Evolutionary conservation across 2,329 filamentous ascomycete species (phyloP).

Genomic region (Emergomyces pasteurianus): DNA sequence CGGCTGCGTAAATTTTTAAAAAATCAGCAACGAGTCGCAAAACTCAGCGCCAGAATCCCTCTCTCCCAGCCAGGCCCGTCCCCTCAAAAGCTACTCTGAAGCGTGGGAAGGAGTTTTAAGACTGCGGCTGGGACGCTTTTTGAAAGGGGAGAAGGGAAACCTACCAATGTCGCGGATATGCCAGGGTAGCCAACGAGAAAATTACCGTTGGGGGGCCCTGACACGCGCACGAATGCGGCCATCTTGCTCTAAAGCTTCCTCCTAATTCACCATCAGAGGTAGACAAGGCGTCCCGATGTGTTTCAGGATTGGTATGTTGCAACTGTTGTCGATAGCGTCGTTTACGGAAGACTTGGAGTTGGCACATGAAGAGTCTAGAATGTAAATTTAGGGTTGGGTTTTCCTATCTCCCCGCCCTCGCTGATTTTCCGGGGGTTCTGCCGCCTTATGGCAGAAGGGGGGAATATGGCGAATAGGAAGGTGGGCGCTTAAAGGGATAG

Average conservation of each 20-base stretch:
- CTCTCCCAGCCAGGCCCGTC: neutral
- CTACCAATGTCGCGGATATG: slow-evolving; percentile 90
- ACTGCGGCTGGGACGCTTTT: neutral
- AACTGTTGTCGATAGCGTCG: neutral
- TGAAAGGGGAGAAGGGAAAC: slow-evolving; percentile 27
- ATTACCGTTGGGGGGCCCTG: slow-evolving; percentile 90
- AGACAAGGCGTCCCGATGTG: neutral
- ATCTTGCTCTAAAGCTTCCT: slow-evolving; percentile 30
- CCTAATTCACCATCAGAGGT: slow-evolving; percentile 11
- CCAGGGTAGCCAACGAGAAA: slow-evolving; percentile 95
- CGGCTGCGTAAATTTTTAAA: slow-evolving; percentile 45
- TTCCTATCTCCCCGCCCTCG: neutral
- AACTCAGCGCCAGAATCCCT: neutral
- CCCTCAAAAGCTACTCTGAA: neutral
- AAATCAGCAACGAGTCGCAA: neutral
- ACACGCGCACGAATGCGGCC: slow-evolving; percentile 86
- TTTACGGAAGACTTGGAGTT: neutral
- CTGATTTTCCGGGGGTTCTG: neutral
- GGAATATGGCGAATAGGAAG: neutral
- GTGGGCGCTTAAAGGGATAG: neutral
- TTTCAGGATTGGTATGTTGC: neutral
- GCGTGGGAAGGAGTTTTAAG: neutral
- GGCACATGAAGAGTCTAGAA: neutral
- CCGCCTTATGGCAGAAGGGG: neutral
- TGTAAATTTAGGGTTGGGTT: neutral